Conservation (phyloP, 306 rosid species). For the Dalbergia oliveri region DNA sequence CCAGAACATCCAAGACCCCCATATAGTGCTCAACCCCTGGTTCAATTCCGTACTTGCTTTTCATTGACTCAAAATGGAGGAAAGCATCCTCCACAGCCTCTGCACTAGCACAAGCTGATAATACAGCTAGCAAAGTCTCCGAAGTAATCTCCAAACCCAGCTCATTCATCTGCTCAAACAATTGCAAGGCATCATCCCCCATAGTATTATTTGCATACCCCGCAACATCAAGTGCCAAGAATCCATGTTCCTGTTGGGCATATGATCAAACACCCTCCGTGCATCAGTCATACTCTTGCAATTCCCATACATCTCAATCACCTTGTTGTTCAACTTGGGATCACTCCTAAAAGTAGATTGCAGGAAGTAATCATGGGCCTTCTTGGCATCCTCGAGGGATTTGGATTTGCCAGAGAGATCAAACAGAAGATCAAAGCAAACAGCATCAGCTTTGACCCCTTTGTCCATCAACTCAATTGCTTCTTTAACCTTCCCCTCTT, state of each 20-base stretch:
- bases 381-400: conserved; percentile 76
- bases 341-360: conserved; percentile 81
- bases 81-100: conserved; percentile 87
- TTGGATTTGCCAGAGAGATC: conserved; percentile 65
- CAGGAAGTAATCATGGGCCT: conserved; percentile 79
- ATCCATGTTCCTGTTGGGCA: conserved; percentile 71
- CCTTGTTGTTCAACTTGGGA: conserved; percentile 63
- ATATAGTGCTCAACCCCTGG: conserved; percentile 70
- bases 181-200: conserved; percentile 88
- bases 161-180: conserved; percentile 85
- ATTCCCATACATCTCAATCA: conserved; percentile 78
- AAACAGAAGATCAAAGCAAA: conserved; percentile 67
- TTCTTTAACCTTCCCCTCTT: conserved; percentile 73
- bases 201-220: conserved; percentile 74
- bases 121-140: conserved; percentile 72
- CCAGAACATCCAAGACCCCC: conserved; percentile 83
- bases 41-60: conserved; percentile 65
- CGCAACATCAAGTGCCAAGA: conserved; percentile 86
- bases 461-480: conserved; percentile 78
- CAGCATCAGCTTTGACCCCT: conserved; percentile 78
- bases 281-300: conserved; percentile 87
- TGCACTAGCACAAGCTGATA: conserved; percentile 86
- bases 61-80: conserved; percentile 75
- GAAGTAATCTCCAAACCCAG: conserved; percentile 66
- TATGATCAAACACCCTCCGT: conserved; percentile 87